These are phyloP conservation scores for Dictyostelium firmibasis DNA, from an alignment of 78 protist species.

Conservation along the genomic window DNA sequence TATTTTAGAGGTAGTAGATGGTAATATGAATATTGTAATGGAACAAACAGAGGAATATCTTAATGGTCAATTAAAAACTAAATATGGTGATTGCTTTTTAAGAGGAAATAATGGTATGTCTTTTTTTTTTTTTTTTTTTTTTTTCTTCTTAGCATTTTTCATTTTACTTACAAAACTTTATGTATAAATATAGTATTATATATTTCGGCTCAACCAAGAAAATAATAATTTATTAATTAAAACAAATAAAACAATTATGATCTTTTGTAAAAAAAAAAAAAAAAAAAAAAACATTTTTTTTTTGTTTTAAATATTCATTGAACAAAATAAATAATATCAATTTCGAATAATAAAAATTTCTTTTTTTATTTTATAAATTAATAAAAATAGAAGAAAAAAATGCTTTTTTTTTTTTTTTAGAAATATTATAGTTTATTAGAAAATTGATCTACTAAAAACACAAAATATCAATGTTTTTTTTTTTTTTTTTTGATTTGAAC, in stretches of 20 bases:
- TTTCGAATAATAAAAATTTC: too few relatives aligned
- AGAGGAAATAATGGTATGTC: conserved; percentile 96
- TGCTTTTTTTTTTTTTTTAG: background rate
- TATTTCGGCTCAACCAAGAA: conserved; percentile 75
- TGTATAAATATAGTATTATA: conserved; percentile 31
- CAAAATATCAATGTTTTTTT: background rate
- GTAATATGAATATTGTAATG: conserved; percentile 97
- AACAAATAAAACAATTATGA: background rate
- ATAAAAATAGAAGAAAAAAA: background rate
- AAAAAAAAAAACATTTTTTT: background rate
- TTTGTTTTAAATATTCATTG: background rate
- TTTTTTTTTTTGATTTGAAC: background rate
- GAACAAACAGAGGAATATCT: conserved; percentile 97
- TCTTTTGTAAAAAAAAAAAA: background rate
- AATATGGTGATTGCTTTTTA: conserved; percentile 95
- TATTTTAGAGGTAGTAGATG: conserved; percentile 95
- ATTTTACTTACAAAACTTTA: background rate
- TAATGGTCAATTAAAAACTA: conserved; percentile 90
- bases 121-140: background rate
- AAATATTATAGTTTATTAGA: background rate
- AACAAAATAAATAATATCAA: too few relatives aligned
- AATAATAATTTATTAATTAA: background rate
- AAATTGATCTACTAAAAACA: background rate
- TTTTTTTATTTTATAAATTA: too few relatives aligned
- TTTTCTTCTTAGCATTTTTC: too few relatives aligned